These are phyloP conservation scores for Zygoascus bituminiphila DNA, from an alignment of 805 yeast genomes.

Conservation along the genomic window DNA sequence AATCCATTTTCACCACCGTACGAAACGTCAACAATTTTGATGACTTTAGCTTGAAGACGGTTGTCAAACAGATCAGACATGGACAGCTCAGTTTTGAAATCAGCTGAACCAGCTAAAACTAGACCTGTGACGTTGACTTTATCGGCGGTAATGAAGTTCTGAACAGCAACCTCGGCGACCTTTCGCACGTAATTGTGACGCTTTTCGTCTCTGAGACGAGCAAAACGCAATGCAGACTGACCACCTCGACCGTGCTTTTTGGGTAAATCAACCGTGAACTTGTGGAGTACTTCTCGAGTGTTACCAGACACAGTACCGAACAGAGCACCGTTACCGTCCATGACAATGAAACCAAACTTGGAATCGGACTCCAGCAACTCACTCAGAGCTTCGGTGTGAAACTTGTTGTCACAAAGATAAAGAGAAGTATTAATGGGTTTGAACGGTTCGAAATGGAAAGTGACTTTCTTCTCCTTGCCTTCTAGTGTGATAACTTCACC, in stretches of 20 bases:
- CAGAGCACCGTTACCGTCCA: constrained; percentile 99
- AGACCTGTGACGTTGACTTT: constrained; percentile 91
- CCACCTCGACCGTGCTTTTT: constrained; percentile 99
- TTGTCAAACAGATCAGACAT: constrained; percentile 89
- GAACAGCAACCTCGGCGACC: constrained; percentile 97
- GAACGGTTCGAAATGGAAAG: constrained; percentile 97
- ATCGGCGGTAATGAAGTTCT: constrained; percentile 89
- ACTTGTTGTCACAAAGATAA: constrained; percentile 94
- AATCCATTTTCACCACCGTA: constrained; percentile 99
- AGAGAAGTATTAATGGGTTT: constrained; percentile 97
- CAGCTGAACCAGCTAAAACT: constrained; percentile 98
- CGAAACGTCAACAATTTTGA: constrained; percentile 91
- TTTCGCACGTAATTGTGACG: constrained; percentile 98
- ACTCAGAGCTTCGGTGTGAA: constrained; percentile 93
- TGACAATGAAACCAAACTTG: constrained; percentile 92
- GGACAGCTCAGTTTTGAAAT: constrained; percentile 90
- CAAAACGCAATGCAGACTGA: constrained; percentile 98
- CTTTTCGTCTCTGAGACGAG: constrained; percentile 97
- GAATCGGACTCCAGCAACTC: constrained; percentile 94
- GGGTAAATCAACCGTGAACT: constrained; percentile 94
- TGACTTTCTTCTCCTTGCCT: constrained; percentile 94
- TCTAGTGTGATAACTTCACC: constrained; percentile 97
- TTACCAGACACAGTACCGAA: constrained; percentile 95
- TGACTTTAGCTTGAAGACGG: constrained; percentile 78
- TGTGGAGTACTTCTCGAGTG: constrained; percentile 91